Evolutionary conservation across 345 rosid genomes (phyloP), one percentile per base, ranked within the genome.

Genomic region (Rubroshorea leprosula): DNA sequence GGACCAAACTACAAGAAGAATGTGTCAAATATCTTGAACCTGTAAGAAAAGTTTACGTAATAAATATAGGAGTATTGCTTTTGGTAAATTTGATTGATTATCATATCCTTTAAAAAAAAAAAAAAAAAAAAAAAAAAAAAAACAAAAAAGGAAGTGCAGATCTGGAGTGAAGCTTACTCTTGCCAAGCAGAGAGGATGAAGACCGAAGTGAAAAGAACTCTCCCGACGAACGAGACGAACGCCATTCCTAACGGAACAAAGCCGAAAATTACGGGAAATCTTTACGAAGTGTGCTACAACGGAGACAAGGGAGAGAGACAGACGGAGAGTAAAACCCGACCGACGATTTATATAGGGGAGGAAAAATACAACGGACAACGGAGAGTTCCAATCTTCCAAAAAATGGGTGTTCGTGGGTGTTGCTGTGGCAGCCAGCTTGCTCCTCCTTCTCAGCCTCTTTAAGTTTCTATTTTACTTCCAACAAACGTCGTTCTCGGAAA

Each of bases 181-280:
- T 86, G 83, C 82, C 78, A 86, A 54, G 94, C 94, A 23, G 89
- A 79, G 57, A 86, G 82, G 64, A 86, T 71, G 60, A 86, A 86
- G 48, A 86, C 69, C 31, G 93, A 81, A 16, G 80, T 87, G 65
- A 86, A 83, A 44, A 86, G 76, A 39, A 80, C 83, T 72, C 89
- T 75, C 15, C 93, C 89, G 23, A 83, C 44, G 51, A 83, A 81
- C 3, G 94, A 79, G 41, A 48, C 61, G 2, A 76, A 65, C 67
- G 65, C 76, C 76, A 76, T 72, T 47, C 21, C 4, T 27, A 52
- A 66, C 66, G 18, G n/a, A 1, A 48, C 51, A 18, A 1, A 51
- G 1, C 20, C 25, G 3, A 6, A 23, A 50, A 50, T 51, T 19
- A 62, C 51, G 4, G 39, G 15, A 23, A 51, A 26, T 3, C 16